Evolutionary conservation across 257 asterid species (phyloP).

Genomic region (Striga asiatica): DNA sequence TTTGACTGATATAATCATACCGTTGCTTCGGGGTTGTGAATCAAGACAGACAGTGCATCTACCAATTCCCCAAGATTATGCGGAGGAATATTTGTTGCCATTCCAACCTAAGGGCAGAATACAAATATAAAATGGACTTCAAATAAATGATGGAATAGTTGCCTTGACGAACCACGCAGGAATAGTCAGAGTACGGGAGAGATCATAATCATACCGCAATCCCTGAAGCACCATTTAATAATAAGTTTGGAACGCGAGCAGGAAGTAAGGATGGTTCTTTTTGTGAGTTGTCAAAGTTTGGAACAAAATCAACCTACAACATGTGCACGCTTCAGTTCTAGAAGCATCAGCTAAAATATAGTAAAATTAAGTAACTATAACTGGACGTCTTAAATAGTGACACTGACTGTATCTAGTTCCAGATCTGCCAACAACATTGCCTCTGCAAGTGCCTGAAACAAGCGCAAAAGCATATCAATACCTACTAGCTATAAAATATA

Average conservation of each 20-base stretch:
- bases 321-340: constrained; percentile 13
- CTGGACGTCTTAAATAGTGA: constrained; percentile 3
- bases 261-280: constrained; percentile 98
- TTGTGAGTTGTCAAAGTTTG: constrained; percentile 91
- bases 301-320: constrained; percentile 87
- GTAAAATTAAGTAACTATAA: constrained; percentile 1
- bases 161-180: neutral
- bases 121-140: neutral
- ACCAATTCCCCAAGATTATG: constrained; percentile 98
- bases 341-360: constrained; percentile 11
- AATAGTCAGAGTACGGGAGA: constrained; percentile 3
- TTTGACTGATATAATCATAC: constrained; percentile 33
- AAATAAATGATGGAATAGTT: neutral
- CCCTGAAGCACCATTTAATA: constrained; percentile 95
- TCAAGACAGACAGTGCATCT: constrained; percentile 77
- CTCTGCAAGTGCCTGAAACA: constrained; percentile 81
- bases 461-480: constrained; percentile 6
- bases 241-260: constrained; percentile 80
- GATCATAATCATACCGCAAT: constrained; percentile 61
- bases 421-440: constrained; percentile 88
- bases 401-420: constrained; percentile 78
- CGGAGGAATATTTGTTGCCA: constrained; percentile 99
- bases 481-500: constrained; percentile 8
- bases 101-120: constrained; percentile 66
- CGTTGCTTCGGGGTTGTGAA: constrained; percentile 96